Evolutionary conservation across 2,329 filamentous ascomycete species (phyloP), one percentile per base, ranked within the genome.

Genomic region (Hymenoscyphus salicellus): DNA sequence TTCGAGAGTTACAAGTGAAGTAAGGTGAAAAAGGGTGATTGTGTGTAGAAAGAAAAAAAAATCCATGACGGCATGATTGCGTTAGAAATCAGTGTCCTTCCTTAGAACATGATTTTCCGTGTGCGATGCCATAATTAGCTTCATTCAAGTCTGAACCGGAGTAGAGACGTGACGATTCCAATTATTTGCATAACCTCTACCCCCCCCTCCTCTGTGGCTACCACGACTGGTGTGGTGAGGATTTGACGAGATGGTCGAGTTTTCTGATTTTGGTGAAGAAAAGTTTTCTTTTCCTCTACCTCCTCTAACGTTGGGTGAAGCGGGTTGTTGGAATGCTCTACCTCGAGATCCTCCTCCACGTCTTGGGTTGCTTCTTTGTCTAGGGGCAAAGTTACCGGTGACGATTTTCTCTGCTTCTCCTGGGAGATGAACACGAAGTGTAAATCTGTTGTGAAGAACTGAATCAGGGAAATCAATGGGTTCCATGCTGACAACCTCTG

Each of bases 401-500:
- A 83, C 68, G 1, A 72, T 76, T 67, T 79, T 84, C 33, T 78
- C 76, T 1, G 74, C 66, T 69, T 79, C 78, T 7, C 81, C 82
- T 10, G 83, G 82, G 26, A 85, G 72, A 43, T 79, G 78, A 67
- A 85, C 79, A 20, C 76, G 72, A 56, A 80, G 76, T 20, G 75
- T 79, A 62, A 76, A 61, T 72, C 73, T 65, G 73, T 77, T 65
- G 70, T 74, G 70, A 76, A 78, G 63, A 69, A 78, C 61, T 78
- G 80, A 60, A 72, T 71, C 43, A 52, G 74, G 63, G 59, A 84
- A 79, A 49, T 72, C 69, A 64, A 79, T 77, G 16, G 80, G 72
- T 56, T 84, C 81, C 61, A 78, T 73, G 66, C 77, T 83, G 16
- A 79, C 81, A 7, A 81, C 75, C 55, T 85, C 72, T 8, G 74